phyloP scores from a whole-genome alignment of 2,329 filamentous ascomycete genomes.

The Cladophialophora yegresii region DNA sequence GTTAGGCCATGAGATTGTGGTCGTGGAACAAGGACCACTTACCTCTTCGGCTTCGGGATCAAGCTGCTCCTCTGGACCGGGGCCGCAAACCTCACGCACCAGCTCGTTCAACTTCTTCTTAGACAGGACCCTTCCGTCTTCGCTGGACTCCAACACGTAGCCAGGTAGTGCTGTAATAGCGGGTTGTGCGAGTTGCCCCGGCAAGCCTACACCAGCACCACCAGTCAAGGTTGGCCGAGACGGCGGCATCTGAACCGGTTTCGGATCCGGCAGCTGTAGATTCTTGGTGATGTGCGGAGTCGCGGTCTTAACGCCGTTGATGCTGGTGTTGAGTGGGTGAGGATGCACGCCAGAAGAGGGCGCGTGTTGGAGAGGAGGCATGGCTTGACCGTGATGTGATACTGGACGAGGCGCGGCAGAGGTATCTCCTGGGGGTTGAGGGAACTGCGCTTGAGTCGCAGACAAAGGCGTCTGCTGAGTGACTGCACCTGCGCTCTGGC shows the following conservation, averaged over 20 bases:
- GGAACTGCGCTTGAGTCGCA: conserved; percentile 42
- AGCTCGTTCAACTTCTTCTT: conserved; percentile 98
- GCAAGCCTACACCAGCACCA: conserved; percentile 71
- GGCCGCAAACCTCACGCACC: conserved; percentile 88
- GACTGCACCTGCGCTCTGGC: conserved; percentile 29
- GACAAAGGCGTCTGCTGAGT: conserved; percentile 50
- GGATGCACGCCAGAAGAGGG: conserved; percentile 42
- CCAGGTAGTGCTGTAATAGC: conserved; percentile 77
- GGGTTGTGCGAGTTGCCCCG: conserved; percentile 84
- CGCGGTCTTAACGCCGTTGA: conserved; percentile 50
- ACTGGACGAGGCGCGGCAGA: conserved; percentile 26
- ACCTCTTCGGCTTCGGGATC: conserved; percentile 96
- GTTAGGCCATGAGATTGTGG: conserved; percentile 1
- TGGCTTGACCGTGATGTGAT: conserved; percentile 42
- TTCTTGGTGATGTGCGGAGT: conserved; percentile 84
- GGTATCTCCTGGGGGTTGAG: conserved; percentile 17
- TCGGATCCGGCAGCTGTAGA: conserved; percentile 70
- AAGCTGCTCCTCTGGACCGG: conserved; percentile 68
- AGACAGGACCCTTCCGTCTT: conserved; percentile 89
- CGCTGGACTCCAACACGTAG: conserved; percentile 78
- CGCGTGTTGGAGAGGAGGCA: conserved; percentile 37
- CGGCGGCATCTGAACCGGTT: conserved; percentile 71
- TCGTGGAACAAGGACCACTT: conserved; percentile 40
- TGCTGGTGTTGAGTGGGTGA: conserved; percentile 48
- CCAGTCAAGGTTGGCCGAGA: conserved; percentile 80